Evolutionary conservation across 768 basidiomycete genomes (phyloP).

Genomic region (Podaxis pistillaris): DNA sequence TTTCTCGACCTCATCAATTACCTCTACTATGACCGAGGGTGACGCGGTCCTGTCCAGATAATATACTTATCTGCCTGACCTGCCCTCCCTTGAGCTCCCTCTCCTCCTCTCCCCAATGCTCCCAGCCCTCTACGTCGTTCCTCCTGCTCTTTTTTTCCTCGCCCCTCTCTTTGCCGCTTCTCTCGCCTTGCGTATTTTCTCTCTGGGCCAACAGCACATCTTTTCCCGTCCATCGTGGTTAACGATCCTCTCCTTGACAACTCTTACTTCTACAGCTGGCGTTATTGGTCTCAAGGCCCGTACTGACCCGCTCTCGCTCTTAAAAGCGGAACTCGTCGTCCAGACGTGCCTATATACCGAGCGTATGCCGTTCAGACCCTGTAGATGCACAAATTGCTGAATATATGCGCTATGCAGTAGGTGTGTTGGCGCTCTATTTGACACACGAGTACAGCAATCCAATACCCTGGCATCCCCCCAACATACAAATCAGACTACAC

Average conservation of each 20-base stretch:
- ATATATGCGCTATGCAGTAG: conserved; percentile 1
- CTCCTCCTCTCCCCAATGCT: not conserved
- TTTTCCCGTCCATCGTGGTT: not conserved
- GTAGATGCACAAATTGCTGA: not conserved
- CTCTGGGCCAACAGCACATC: not conserved
- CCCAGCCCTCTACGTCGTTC: not conserved
- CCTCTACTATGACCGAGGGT: not conserved
- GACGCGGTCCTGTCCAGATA: not conserved
- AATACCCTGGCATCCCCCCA: conserved; percentile 1
- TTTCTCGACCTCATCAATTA: not conserved
- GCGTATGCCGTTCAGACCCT: not conserved
- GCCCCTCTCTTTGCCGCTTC: conserved; percentile 2
- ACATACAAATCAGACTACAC: not conserved
- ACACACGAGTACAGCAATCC: not conserved
- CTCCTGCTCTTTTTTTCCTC: conserved; percentile 4
- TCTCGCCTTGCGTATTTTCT: conserved; percentile 1
- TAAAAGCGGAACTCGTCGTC: not conserved
- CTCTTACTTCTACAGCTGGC: conserved; percentile 40
- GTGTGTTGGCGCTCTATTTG: conserved; percentile 4
- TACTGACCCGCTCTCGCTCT: not conserved
- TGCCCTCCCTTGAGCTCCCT: not conserved
- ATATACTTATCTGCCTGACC: not conserved
- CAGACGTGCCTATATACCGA: conserved; percentile 3
- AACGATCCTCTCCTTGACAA: conserved; percentile 39
- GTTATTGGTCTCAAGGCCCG: not conserved